Evolutionary conservation across 129 eudicot species (phyloP).

Genomic region (Arctium lappa): DNA sequence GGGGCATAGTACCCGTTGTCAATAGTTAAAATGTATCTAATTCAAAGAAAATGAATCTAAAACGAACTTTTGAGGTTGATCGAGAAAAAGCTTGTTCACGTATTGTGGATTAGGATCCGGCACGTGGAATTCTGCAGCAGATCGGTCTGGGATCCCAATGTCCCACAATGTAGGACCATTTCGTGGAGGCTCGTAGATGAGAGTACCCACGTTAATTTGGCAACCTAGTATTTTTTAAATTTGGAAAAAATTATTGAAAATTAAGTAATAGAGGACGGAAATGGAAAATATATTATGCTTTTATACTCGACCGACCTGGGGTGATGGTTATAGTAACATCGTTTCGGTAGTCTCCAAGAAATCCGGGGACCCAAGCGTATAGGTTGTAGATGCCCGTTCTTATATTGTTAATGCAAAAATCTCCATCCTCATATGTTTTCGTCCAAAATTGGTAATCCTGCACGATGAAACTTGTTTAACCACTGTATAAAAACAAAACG

Average conservation of each 20-base stretch:
- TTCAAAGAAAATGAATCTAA: background rate
- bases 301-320: slow-evolving; percentile 48
- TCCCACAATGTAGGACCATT: slow-evolving; percentile 96
- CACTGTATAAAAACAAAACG: background rate
- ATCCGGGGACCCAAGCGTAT: slow-evolving; percentile 75
- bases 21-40: background rate
- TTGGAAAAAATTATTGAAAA: background rate
- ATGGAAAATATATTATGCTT: background rate
- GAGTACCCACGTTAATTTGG: slow-evolving; percentile 46
- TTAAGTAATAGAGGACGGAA: background rate
- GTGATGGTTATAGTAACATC: slow-evolving; percentile 48
- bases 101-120: slow-evolving; percentile 78
- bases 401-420: slow-evolving; percentile 49
- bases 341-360: slow-evolving; percentile 65
- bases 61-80: slow-evolving; percentile 78
- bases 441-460: slow-evolving; percentile 97
- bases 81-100: slow-evolving; percentile 57
- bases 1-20: background rate
- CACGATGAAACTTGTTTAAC: background rate
- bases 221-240: slow-evolving; percentile 41
- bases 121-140: slow-evolving; percentile 77
- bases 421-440: slow-evolving; percentile 57
- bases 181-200: slow-evolving; percentile 79
- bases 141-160: slow-evolving; percentile 90
- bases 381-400: slow-evolving; percentile 60